phyloP scores from a whole-genome alignment of 345 rosid genomes.

The Excoecaria agallocha region DNA sequence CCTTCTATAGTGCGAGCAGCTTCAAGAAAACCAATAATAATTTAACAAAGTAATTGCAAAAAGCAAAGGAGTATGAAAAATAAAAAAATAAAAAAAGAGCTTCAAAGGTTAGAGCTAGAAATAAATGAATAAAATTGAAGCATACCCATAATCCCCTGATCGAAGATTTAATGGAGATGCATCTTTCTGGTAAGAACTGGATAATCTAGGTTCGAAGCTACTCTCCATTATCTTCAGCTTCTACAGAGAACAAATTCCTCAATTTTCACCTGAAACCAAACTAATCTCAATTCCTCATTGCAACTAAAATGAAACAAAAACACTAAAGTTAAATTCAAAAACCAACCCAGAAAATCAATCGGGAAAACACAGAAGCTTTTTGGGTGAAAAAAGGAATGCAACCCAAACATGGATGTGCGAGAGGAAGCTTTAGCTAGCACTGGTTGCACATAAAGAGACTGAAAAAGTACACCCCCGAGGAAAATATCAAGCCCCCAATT shows the following conservation, averaged over 20 bases:
- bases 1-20: constrained; percentile 83
- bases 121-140: neutral
- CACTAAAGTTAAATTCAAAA: neutral
- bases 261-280: constrained; percentile 15
- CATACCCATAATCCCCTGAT: constrained; percentile 32
- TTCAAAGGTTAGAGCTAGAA: neutral
- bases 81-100: neutral
- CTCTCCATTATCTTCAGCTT: constrained; percentile 15
- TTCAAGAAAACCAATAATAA: constrained; percentile 18
- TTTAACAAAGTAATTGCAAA: neutral
- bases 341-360: neutral
- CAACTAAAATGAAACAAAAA: neutral
- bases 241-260: neutral
- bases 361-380: neutral
- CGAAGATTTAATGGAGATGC: constrained; percentile 15
- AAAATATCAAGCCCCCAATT: constrained; percentile 1
- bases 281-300: neutral
- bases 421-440: neutral
- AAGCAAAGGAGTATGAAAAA: neutral
- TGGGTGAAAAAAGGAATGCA: neutral
- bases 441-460: neutral
- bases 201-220: constrained; percentile 8
- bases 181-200: neutral
- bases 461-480: too few relatives aligned
- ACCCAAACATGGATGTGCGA: neutral